Evolutionary conservation across 106 monocot species (phyloP).

Genomic region (Chionographis japonica): DNA sequence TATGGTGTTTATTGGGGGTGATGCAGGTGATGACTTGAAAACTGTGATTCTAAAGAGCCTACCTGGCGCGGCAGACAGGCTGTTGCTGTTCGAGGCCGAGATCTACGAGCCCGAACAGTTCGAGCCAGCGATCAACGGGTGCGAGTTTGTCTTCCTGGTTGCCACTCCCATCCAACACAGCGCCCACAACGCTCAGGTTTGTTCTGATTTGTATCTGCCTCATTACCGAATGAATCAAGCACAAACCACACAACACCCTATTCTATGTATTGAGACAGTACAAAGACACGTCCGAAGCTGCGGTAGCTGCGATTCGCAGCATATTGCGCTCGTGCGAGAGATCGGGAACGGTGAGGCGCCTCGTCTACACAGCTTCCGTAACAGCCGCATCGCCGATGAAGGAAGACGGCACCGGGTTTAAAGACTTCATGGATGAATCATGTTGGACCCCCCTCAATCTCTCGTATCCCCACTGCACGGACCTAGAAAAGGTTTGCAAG

Average conservation of each 20-base stretch:
- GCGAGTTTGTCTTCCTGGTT: slow-evolving; percentile 47
- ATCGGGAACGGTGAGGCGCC: slow-evolving; percentile 17
- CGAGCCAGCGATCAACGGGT: slow-evolving; percentile 43
- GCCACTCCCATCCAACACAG: slow-evolving; percentile 31
- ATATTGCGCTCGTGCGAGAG: slow-evolving; percentile 18
- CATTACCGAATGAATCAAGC: no score
- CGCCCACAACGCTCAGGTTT: slow-evolving; percentile 20
- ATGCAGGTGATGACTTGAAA: slow-evolving; percentile 32
- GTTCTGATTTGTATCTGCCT: no score
- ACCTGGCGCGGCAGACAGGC: slow-evolving; percentile 33
- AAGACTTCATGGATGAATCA: slow-evolving; percentile 43
- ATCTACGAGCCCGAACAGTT: slow-evolving; percentile 32
- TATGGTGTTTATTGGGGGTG: background rate
- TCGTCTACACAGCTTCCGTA: slow-evolving; percentile 37
- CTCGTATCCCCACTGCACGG: slow-evolving; percentile 12
- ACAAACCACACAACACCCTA: no score
- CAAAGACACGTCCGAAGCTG: slow-evolving; percentile 17
- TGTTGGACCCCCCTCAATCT: slow-evolving; percentile 54
- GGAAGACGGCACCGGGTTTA: slow-evolving; percentile 21
- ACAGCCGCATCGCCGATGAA: slow-evolving; percentile 20
- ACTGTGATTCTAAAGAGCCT: slow-evolving; percentile 33
- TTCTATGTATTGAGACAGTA: no score
- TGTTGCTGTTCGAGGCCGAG: slow-evolving; percentile 50
- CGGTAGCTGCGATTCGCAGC: slow-evolving; percentile 7
- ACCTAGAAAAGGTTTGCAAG: slow-evolving; percentile 11